phyloP scores from a whole-genome alignment of 768 basidiomycete genomes.

The Russula virescens region DNA sequence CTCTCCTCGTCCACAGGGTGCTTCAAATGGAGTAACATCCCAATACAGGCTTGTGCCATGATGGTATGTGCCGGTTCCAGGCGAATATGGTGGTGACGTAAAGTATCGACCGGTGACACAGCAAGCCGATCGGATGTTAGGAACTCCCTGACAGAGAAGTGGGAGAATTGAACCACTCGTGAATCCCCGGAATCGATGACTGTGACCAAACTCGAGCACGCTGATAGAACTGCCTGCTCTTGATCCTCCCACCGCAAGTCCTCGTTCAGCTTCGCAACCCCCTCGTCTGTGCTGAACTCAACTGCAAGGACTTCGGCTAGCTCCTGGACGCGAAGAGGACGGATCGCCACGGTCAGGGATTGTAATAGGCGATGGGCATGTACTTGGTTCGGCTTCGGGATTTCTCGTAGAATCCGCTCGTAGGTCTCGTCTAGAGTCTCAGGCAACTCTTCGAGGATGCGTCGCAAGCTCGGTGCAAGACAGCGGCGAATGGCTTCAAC shows the following conservation, averaged over 20 bases:
- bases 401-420: background rate
- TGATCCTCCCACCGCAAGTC: background rate
- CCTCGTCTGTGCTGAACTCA: background rate
- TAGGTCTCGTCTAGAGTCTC: background rate
- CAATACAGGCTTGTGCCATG: background rate
- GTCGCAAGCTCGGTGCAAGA: background rate
- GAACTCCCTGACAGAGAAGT: slow-evolving; percentile 6
- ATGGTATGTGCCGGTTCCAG: background rate
- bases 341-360: background rate
- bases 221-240: background rate
- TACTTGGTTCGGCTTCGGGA: background rate
- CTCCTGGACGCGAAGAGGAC: background rate
- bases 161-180: background rate
- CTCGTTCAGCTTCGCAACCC: background rate
- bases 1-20: background rate
- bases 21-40: background rate
- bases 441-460: background rate
- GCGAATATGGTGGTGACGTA: background rate
- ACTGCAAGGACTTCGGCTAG: background rate
- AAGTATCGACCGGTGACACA: background rate
- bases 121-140: background rate
- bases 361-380: background rate
- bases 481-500: background rate
- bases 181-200: background rate
- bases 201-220: background rate